These are phyloP conservation scores for Cyberlindnera americana DNA, from an alignment of 805 yeast genomes.

Conservation along the genomic window DNA sequence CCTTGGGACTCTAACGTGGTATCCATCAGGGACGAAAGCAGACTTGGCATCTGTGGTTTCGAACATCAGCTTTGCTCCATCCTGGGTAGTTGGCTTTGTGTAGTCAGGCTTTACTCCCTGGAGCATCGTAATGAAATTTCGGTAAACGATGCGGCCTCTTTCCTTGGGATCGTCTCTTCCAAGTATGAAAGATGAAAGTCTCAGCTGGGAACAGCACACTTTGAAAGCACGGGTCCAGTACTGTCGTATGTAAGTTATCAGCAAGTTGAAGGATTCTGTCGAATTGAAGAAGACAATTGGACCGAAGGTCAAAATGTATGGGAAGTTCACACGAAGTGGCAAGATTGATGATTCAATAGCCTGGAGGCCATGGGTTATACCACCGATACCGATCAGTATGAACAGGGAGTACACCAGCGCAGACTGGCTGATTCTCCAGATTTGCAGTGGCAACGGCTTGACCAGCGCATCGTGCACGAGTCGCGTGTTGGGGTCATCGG, in stretches of 20 bases:
- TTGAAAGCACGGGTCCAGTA: constrained; percentile 66
- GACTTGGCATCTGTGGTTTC: constrained; percentile 40
- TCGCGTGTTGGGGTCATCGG: constrained; percentile 88
- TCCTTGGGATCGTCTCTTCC: constrained; percentile 61
- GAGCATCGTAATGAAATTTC: constrained; percentile 44
- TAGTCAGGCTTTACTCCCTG: constrained; percentile 49
- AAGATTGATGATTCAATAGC: constrained; percentile 17
- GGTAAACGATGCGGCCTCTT: constrained; percentile 63
- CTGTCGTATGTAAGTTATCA: constrained; percentile 37
- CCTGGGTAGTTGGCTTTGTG: constrained; percentile 48
- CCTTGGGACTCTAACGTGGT: constrained; percentile 81
- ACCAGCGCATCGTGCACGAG: constrained; percentile 84
- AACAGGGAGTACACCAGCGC: constrained; percentile 71
- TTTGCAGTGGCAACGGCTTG: constrained; percentile 67
- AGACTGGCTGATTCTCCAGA: constrained; percentile 68
- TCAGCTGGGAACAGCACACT: constrained; percentile 49
- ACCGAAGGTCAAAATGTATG: background rate
- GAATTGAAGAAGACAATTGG: background rate
- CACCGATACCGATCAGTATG: constrained; percentile 73
- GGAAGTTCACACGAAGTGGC: constrained; percentile 19
- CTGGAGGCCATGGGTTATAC: constrained; percentile 23
- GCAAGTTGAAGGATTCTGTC: constrained; percentile 7
- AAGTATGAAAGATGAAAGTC: constrained; percentile 79
- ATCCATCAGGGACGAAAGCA: constrained; percentile 77
- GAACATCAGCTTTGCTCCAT: constrained; percentile 44